phyloP scores from a whole-genome alignment of 73 alveolate species.

The Breviolum minutum region DNA sequence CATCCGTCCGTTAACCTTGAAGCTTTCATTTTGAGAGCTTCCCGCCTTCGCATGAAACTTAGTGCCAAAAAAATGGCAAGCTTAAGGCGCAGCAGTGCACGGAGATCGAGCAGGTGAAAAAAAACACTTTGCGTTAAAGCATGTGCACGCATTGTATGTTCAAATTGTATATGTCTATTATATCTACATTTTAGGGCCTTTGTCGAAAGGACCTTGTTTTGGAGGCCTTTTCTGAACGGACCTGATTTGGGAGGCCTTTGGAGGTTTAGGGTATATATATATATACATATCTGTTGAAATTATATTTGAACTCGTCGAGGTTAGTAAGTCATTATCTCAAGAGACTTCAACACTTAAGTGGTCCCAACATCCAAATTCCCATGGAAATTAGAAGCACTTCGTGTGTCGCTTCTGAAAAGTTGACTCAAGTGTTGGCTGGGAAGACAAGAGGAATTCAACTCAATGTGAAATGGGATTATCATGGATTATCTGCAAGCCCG shows the following conservation, averaged over 20 bases:
- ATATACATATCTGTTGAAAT: neutral
- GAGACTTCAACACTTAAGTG: too few species aligned
- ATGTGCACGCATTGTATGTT: neutral
- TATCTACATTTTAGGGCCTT: neutral
- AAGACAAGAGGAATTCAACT: too few species aligned
- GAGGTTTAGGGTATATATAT: slow-evolving; percentile 24
- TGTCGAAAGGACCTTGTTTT: neutral
- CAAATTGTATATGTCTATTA: neutral
- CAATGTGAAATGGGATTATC: too few species aligned
- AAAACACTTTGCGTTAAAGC: neutral
- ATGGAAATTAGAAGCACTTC: too few species aligned
- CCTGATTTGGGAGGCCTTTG: neutral
- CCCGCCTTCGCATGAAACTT: neutral
- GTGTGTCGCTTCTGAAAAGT: too few species aligned
- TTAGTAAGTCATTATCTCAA: too few species aligned
- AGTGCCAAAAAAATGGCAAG: neutral
- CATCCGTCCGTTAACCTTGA: slow-evolving; percentile 22
- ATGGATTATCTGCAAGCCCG: too few species aligned
- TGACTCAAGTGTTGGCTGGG: too few species aligned
- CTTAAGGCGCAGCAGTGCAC: neutral
- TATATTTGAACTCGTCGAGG: too few species aligned
- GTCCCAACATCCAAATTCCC: too few species aligned
- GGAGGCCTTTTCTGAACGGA: slow-evolving; percentile 5
- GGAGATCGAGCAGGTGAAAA: neutral
- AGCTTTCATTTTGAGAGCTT: neutral